phyloP scores from a whole-genome alignment of 495 filamentous ascomycete species.

The Aspergillus egyptiacus region DNA sequence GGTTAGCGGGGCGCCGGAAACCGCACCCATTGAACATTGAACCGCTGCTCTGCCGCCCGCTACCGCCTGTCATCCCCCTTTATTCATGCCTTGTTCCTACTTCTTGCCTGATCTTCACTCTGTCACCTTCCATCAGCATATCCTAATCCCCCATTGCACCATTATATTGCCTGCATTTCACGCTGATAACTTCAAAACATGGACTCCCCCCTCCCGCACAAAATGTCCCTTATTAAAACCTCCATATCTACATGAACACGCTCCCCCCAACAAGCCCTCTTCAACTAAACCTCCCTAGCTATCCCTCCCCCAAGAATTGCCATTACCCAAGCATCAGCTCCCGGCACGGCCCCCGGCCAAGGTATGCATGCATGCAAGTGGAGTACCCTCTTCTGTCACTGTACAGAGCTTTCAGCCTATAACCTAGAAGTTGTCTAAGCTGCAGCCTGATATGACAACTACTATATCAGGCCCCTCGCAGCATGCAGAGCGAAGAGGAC shows the following conservation, averaged over 20 bases:
- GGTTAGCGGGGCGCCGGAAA: no score
- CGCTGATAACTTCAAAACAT: not conserved
- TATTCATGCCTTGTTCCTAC: no score
- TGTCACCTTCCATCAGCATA: no score
- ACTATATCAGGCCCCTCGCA: no score
- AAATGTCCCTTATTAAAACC: no score
- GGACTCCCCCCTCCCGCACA: not conserved
- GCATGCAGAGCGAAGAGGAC: no score
- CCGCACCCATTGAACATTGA: no score
- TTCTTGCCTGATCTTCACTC: no score
- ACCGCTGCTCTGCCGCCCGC: no score
- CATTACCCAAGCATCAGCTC: constrained; percentile 15
- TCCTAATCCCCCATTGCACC: no score
- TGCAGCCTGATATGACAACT: not conserved
- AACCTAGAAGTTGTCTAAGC: not conserved
- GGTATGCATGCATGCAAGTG: constrained; percentile 16
- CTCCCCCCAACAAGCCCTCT: not conserved
- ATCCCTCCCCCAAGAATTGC: constrained; percentile 8
- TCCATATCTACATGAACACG: no score
- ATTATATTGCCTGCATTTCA: constrained; percentile 5
- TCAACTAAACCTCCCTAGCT: not conserved
- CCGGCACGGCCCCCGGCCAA: constrained; percentile 16
- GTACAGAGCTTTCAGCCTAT: not conserved
- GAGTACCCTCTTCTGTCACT: not conserved
- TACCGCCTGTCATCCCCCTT: no score